A percentile compares a stretch with the other conserved stretches of the same genome.
Conservation (phyloP, 371 early-diverging fungal genomes). For the Aphelidium insulamus region DNA sequence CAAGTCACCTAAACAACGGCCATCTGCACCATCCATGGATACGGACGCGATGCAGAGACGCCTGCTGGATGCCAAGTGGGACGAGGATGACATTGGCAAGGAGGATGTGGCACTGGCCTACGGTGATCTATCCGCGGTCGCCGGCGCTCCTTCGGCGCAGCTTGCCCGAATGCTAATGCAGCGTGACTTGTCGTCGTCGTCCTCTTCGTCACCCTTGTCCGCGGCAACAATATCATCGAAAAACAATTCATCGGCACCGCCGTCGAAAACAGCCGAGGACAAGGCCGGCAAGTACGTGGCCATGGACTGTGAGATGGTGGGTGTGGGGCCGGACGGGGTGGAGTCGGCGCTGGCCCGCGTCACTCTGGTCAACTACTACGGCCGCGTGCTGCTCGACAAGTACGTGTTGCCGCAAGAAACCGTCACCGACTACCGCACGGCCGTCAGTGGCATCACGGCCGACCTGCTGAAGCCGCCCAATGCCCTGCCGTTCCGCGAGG, state of each 20-base stretch:
- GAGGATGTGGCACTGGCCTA: constrained; percentile 22
- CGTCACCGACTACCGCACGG: constrained; percentile 81
- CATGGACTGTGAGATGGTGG: constrained; percentile 97
- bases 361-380: constrained; percentile 76
- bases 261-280: background rate
- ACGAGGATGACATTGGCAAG: constrained; percentile 27
- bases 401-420: constrained; percentile 56
- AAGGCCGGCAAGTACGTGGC: constrained; percentile 64
- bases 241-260: too few relatives aligned
- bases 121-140: constrained; percentile 6
- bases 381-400: constrained; percentile 58
- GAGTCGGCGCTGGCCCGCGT: constrained; percentile 73
- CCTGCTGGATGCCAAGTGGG: too few relatives aligned
- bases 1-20: too few relatives aligned
- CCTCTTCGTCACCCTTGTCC: background rate
- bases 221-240: too few relatives aligned
- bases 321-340: constrained; percentile 60
- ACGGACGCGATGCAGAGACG: too few relatives aligned
- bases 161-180: background rate
- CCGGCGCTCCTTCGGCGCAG: background rate
- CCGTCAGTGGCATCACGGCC: constrained; percentile 76
- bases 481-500: constrained; percentile 43
- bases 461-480: constrained; percentile 33
- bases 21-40: too few relatives aligned
- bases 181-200: background rate